Evolutionary conservation across 148 eudicot genomes (phyloP).

Genomic region (Arctostaphylos glauca): DNA sequence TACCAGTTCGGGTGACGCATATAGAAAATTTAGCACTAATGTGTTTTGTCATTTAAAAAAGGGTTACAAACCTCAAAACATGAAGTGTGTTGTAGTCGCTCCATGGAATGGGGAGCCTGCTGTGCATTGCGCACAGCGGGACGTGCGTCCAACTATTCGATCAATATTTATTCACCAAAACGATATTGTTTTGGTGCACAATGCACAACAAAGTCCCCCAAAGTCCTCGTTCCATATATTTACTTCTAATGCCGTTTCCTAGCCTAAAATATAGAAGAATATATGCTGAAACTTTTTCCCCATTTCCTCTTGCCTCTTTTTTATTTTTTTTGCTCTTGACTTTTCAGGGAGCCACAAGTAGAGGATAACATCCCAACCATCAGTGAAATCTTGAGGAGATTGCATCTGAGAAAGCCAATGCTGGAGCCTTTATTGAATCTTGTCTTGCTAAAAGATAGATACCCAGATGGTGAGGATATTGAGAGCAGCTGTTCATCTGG

Average conservation of each 20-base stretch:
- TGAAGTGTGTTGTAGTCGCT: not conserved
- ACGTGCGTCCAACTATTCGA: too few species aligned
- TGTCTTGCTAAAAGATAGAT: not conserved
- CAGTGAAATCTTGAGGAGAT: not conserved
- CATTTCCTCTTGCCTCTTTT: not conserved
- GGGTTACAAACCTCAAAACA: not conserved
- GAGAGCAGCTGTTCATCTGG: not conserved
- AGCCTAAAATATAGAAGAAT: not conserved
- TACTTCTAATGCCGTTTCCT: not conserved
- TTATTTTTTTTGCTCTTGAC: not conserved
- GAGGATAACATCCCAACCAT: not conserved
- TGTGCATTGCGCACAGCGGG: too few species aligned
- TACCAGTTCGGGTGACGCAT: not conserved
- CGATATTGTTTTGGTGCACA: too few species aligned
- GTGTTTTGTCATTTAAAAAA: not conserved
- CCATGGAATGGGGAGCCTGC: too few species aligned
- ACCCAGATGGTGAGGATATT: not conserved
- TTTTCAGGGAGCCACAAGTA: not conserved
- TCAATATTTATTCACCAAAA: too few species aligned
- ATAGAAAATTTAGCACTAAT: not conserved
- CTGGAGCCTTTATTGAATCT: conserved; percentile 15
- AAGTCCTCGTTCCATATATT: not conserved
- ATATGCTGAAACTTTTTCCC: not conserved
- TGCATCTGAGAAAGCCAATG: conserved; percentile 4
- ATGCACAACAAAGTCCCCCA: too few species aligned